Conservation (phyloP, 2,329 filamentous ascomycete genomes). For the Botrytis galanthina region DNA sequence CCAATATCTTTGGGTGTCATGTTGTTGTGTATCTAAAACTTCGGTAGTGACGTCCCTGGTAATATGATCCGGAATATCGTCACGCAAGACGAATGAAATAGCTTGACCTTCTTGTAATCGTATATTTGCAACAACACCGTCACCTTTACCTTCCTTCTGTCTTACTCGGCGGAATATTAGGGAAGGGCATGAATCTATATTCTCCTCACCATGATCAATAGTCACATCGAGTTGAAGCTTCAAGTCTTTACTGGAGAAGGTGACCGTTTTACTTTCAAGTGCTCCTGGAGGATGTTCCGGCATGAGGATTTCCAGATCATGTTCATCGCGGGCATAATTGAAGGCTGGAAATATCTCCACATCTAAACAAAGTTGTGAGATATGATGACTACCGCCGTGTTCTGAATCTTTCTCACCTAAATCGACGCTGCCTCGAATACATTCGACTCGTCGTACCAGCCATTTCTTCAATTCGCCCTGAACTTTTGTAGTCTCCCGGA, state of each 20-base stretch:
- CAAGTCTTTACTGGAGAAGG: conserved; percentile 57
- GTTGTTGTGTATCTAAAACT: conserved; percentile 61
- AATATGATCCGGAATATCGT: conserved; percentile 57
- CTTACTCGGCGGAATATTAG: conserved; percentile 56
- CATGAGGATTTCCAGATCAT: conserved; percentile 57
- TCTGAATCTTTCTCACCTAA: conserved; percentile 46
- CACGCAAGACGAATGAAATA: conserved; percentile 66
- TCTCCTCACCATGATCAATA: conserved; percentile 57
- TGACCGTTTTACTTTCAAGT: conserved; percentile 56
- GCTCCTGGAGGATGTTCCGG: conserved; percentile 43
- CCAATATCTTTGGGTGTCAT: conserved; percentile 71
- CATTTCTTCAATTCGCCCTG: conserved; percentile 66
- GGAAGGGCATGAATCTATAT: conserved; percentile 48
- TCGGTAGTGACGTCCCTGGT: conserved; percentile 56
- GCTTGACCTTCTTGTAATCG: conserved; percentile 63
- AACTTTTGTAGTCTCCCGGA: conserved; percentile 52
- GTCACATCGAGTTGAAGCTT: conserved; percentile 67
- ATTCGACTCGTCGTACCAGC: conserved; percentile 70
- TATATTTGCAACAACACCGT: conserved; percentile 61
- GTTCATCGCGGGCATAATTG: conserved; percentile 63
- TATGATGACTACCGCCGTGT: not conserved
- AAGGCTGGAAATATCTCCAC: conserved; percentile 72
- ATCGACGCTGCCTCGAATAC: conserved; percentile 64
- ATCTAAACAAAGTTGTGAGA: conserved; percentile 42
- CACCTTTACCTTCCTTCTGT: conserved; percentile 53